phyloP scores from a whole-genome alignment of 495 filamentous ascomycete genomes.

The Penicillium steckii region DNA sequence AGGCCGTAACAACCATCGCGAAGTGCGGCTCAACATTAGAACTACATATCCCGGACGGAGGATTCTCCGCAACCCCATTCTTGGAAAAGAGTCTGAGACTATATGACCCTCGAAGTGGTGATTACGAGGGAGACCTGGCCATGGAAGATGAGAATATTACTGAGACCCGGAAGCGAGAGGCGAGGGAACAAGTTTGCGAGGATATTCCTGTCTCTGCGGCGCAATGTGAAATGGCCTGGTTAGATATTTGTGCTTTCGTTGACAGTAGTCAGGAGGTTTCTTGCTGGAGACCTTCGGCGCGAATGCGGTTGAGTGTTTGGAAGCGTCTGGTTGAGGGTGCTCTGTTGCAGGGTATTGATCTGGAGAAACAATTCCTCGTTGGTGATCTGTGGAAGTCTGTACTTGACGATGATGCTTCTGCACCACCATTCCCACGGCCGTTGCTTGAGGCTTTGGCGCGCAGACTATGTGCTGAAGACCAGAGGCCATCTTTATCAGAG shows the following conservation, averaged over 20 bases:
- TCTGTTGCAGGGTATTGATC: conserved; percentile 42
- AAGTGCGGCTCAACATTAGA: conserved; percentile 76
- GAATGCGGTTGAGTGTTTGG: conserved; percentile 44
- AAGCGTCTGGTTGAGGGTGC: conserved; percentile 45
- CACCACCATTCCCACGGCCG: conserved; percentile 35
- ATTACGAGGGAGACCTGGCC: conserved; percentile 18
- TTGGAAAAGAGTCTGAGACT: conserved; percentile 34
- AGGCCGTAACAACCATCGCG: conserved; percentile 58
- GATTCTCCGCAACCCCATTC: conserved; percentile 33
- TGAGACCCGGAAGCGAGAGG: conserved; percentile 1
- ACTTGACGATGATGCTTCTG: conserved; percentile 33
- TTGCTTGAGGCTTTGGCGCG: conserved; percentile 45
- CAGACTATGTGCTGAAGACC: conserved; percentile 32
- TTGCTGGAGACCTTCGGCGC: conserved; percentile 44
- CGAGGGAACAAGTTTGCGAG: conserved; percentile 30
- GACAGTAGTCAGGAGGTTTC: conserved; percentile 13
- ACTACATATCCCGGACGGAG: conserved; percentile 39
- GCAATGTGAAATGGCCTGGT: conserved; percentile 49
- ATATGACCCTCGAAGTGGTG: conserved; percentile 27
- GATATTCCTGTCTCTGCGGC: conserved; percentile 46
- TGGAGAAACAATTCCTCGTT: conserved; percentile 47
- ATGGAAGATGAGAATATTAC: conserved; percentile 9
- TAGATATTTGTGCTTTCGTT: conserved; percentile 49
- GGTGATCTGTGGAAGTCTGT: conserved; percentile 48
- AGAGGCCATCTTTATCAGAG: conserved; percentile 15